These are phyloP conservation scores for Coemansia sp. DNA, from an alignment of 192 early-diverging fungal genomes.

Conservation along the genomic window DNA sequence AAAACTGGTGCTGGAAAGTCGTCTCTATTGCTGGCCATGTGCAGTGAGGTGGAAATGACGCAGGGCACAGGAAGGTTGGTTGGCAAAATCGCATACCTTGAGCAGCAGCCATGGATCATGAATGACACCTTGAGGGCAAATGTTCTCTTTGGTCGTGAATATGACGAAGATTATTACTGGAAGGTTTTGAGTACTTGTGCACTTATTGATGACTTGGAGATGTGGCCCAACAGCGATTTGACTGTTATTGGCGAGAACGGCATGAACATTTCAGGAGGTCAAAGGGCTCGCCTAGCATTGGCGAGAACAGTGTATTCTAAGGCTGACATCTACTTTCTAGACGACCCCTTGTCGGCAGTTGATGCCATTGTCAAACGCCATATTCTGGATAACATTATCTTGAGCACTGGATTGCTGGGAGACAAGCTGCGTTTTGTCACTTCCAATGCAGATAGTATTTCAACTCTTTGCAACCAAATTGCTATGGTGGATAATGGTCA, in stretches of 20 bases:
- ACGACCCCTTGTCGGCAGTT: conserved; percentile 74
- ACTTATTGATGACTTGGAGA: conserved; percentile 64
- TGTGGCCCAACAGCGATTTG: conserved; percentile 66
- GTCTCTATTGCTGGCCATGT: conserved; percentile 61
- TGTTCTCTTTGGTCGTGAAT: conserved; percentile 74
- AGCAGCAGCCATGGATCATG: conserved; percentile 40
- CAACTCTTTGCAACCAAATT: conserved; percentile 29
- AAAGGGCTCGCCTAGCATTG: conserved; percentile 67
- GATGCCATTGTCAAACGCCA: conserved; percentile 66
- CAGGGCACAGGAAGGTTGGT: conserved; percentile 31
- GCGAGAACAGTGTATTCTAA: conserved; percentile 68
- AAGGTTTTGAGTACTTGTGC: conserved; percentile 65
- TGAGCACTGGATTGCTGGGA: conserved; percentile 57
- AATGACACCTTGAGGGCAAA: conserved; percentile 72
- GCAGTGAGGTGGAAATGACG: conserved; percentile 55
- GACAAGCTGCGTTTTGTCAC: conserved; percentile 56
- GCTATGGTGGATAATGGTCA: conserved; percentile 17
- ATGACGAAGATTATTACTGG: conserved; percentile 62
- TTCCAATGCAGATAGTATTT: conserved; percentile 30
- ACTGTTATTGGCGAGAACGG: conserved; percentile 74
- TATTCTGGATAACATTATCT: conserved; percentile 65
- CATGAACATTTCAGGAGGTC: conserved; percentile 75
- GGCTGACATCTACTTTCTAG: conserved; percentile 70
- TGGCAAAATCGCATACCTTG: conserved; percentile 30
- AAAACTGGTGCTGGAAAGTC: conserved; percentile 67